These are phyloP conservation scores for Lotmaria passim DNA, from an alignment of 208 protist species.

Conservation along the genomic window DNA sequence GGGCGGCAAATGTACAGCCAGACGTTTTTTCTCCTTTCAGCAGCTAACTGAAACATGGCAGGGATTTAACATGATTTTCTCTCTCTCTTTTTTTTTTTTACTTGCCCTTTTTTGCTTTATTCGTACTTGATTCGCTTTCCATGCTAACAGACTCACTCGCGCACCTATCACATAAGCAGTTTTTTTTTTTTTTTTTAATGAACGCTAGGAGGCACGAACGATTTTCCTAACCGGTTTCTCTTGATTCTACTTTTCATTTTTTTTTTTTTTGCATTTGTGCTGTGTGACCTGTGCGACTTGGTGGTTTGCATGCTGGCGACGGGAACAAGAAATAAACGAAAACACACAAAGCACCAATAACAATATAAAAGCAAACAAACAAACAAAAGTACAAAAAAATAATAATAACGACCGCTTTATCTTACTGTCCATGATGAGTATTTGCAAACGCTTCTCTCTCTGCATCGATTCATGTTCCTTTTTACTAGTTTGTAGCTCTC, in stretches of 20 bases:
- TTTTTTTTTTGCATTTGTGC: too few species aligned
- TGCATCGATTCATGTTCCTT: neutral
- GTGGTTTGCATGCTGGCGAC: neutral
- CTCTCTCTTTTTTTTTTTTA: neutral
- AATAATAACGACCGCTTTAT: neutral
- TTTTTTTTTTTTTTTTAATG: neutral
- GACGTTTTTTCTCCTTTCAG: too few species aligned
- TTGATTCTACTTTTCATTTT: too few species aligned
- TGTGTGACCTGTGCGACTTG: too few species aligned
- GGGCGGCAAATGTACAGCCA: neutral
- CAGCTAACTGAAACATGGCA: neutral
- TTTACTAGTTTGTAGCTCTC: neutral
- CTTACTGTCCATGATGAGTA: neutral
- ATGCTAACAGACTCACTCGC: too few species aligned
- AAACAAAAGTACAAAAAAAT: neutral
- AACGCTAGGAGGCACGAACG: too few species aligned
- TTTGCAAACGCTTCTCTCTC: slow-evolving; percentile 4
- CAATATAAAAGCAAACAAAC: neutral
- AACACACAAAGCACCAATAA: neutral
- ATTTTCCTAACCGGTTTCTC: too few species aligned
- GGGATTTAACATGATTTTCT: neutral
- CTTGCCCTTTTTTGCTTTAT: neutral
- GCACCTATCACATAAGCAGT: too few species aligned
- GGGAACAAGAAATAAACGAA: neutral
- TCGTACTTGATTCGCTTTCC: neutral